Evolutionary conservation across 176 grass and related monocot species (phyloP), one percentile per base, ranked within the genome.

Genomic region (Eremochloa ophiuroides): DNA sequence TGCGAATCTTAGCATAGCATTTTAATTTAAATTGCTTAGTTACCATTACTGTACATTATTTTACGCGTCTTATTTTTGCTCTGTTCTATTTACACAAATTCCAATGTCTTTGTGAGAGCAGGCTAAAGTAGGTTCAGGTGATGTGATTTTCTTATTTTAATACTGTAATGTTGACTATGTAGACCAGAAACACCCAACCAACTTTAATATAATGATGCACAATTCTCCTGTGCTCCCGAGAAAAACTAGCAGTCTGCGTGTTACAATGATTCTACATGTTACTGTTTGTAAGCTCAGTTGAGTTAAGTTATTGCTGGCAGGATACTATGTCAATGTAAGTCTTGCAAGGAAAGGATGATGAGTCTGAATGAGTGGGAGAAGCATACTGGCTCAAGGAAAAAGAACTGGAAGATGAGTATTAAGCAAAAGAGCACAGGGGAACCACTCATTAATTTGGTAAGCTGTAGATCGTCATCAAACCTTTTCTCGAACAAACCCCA

Each of bases 311-410:
- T 80, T 73, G 34, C 16, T 91, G 18, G 43, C 84, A 97, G 94
- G 88, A 92, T 91, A 79, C 41, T 80, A 62, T 97, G 88, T 79
- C 22, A 79, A 63, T 93, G 94, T 58, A 91, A 64, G 46, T 86
- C 83, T 71, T 97, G 94, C 86, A 97, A 93, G 76, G 74, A 84
- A 81, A 91, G 64, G 48, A 69, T 89, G 70, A 80, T 89, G 91
- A 87, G 69, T 63, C 84, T 82, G 30, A 86, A 87, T 80, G 87
- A 90, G 83, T 97, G 89, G 88, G 91, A 97, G 84, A 93, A 75
- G 64, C 94, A 97, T 91, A 97, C 94, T 63, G 91, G 91, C 26
- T 97, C 91, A 80, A 97, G 86, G 85, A 97, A 88, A 83, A 97
- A 97, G 83, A 97, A 97, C 40, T 97, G 91, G 88, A 97, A 97